Conservation (phyloP, 2,329 filamentous ascomycete genomes). For the Clarireedia sp. region DNA sequence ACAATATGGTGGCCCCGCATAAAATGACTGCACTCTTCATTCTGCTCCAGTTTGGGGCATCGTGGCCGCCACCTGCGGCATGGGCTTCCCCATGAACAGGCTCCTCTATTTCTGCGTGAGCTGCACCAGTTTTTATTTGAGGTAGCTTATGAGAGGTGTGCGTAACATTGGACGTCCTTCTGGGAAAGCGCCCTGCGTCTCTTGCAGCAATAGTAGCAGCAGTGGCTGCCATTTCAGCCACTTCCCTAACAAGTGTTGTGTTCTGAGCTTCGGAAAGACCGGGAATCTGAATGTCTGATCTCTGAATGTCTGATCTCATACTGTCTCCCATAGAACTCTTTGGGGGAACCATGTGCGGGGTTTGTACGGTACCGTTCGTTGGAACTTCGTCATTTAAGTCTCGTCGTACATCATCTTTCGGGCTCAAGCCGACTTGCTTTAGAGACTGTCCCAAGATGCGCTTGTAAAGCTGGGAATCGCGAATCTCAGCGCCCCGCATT, state of each 20-base stretch:
- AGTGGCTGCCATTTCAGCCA: conserved; percentile 89
- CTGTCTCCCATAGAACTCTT: conserved; percentile 45
- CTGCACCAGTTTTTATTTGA: conserved; percentile 28
- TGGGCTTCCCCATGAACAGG: conserved; percentile 31
- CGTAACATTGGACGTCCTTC: conserved; percentile 40
- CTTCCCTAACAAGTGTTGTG: conserved; percentile 70
- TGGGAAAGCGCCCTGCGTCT: conserved; percentile 53
- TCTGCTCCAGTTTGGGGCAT: conserved; percentile 97
- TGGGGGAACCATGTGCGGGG: conserved; percentile 70
- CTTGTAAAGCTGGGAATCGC: conserved; percentile 85
- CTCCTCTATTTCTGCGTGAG: conserved; percentile 23
- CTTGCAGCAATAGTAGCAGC: conserved; percentile 80
- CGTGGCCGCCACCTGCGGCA: conserved; percentile 62
- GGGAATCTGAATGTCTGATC: conserved; percentile 46
- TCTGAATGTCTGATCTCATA: conserved; percentile 38
- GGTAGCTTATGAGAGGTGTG: conserved; percentile 24
- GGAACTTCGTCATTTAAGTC: conserved; percentile 27
- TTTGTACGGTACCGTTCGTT: conserved; percentile 40
- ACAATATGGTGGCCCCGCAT: conserved; percentile 79
- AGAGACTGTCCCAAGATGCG: conserved; percentile 86
- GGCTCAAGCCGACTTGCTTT: conserved; percentile 66
- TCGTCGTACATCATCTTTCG: conserved; percentile 40
- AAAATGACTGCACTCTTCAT: conserved; percentile 85
- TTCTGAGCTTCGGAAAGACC: conserved; percentile 79
- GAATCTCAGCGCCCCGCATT: conserved; percentile 51